Evolutionary conservation across 164 flowering plant species (phyloP).

Genomic region (Chimonanthus salicifolius): DNA sequence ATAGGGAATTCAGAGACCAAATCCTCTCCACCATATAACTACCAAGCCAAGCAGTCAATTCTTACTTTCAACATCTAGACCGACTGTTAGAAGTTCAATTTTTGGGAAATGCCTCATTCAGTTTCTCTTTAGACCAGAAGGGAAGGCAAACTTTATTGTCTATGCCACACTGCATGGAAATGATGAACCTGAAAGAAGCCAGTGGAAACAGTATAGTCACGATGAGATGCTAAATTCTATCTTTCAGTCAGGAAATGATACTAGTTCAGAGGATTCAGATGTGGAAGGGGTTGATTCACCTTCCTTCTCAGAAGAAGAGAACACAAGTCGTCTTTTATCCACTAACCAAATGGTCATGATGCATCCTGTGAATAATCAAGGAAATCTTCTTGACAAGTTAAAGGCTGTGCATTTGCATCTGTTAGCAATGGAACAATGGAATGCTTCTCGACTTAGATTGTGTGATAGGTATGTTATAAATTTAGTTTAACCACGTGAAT

Average conservation of each 20-base stretch:
- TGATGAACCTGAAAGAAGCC: slow-evolving; percentile 28
- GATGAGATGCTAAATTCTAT: slow-evolving; percentile 16
- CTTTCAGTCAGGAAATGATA: slow-evolving; percentile 10
- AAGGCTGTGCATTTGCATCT: slow-evolving; percentile 56
- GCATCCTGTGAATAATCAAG: slow-evolving; percentile 18
- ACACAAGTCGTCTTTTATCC: not conserved
- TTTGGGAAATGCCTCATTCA: slow-evolving; percentile 15
- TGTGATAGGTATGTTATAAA: slow-evolving; percentile 38
- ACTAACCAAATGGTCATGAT: slow-evolving; percentile 11
- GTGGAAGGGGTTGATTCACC: slow-evolving; percentile 23
- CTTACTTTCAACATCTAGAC: slow-evolving; percentile 13
- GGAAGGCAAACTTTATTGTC: slow-evolving; percentile 15
- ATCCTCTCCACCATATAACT: slow-evolving; percentile 14
- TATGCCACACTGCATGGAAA: slow-evolving; percentile 28
- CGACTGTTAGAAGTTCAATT: slow-evolving; percentile 11
- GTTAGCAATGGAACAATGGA: slow-evolving; percentile 66
- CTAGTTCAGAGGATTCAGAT: slow-evolving; percentile 10
- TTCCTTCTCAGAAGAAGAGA: slow-evolving; percentile 15
- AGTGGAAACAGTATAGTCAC: slow-evolving; percentile 21
- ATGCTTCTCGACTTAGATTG: slow-evolving; percentile 43
- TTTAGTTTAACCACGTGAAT: not conserved
- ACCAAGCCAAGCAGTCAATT: slow-evolving; percentile 17
- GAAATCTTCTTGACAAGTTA: slow-evolving; percentile 46
- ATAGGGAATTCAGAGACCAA: slow-evolving; percentile 24
- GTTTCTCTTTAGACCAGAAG: slow-evolving; percentile 12